phyloP scores from a whole-genome alignment of 805 yeast genomes.

The Priceomyces fermenticarens region DNA sequence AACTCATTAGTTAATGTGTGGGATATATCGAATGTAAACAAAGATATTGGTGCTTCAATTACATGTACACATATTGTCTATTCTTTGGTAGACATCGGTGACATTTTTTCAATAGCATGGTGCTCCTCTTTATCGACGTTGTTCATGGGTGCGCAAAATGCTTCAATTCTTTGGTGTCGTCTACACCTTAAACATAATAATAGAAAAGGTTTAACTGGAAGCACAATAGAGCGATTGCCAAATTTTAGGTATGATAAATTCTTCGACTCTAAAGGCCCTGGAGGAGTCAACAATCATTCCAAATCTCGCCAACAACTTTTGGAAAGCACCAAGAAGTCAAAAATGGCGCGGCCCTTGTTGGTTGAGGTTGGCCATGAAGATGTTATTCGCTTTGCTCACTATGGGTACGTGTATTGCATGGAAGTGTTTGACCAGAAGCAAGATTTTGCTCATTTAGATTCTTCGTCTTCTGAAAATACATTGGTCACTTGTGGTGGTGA shows the following conservation, averaged over 20 bases:
- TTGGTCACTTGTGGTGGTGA: conserved; percentile 78
- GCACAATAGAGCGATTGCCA: conserved; percentile 29
- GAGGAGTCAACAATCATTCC: conserved; percentile 46
- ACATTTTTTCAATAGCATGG: conserved; percentile 82
- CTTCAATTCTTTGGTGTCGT: conserved; percentile 74
- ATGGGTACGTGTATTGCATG: conserved; percentile 84
- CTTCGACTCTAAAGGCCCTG: conserved; percentile 87
- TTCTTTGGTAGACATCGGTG: conserved; percentile 87
- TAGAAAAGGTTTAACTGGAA: not conserved
- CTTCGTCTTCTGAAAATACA: conserved; percentile 12
- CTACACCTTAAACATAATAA: conserved; percentile 7
- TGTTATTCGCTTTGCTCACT: conserved; percentile 79
- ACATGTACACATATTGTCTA: conserved; percentile 66
- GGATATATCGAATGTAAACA: conserved; percentile 47
- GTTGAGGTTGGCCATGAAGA: conserved; percentile 69
- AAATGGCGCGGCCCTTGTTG: conserved; percentile 23
- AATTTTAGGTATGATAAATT: conserved; percentile 75
- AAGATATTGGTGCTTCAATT: conserved; percentile 9
- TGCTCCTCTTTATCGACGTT: conserved; percentile 55
- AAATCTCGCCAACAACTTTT: conserved; percentile 25
- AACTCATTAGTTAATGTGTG: conserved; percentile 88
- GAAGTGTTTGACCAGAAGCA: conserved; percentile 20
- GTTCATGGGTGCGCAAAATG: conserved; percentile 90
- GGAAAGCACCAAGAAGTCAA: conserved; percentile 11
- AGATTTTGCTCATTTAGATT: conserved; percentile 18